phyloP scores from a whole-genome alignment of 805 yeast species.

The Hyphopichia homilentoma region DNA sequence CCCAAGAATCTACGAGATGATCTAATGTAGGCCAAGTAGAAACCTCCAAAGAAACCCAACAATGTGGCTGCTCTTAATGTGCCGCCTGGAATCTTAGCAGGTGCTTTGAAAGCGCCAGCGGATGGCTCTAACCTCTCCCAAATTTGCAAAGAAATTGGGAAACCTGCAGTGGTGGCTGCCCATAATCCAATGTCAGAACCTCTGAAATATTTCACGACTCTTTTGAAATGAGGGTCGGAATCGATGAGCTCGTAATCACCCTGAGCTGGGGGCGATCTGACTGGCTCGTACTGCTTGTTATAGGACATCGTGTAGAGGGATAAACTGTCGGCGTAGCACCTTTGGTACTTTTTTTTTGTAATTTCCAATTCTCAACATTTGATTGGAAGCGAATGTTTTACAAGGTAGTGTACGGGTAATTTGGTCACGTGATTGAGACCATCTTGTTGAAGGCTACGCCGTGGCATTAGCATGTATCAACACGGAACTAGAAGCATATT shows the following conservation, averaged over 20 bases:
- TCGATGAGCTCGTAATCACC: conserved; percentile 57
- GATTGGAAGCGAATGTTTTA: too few species aligned
- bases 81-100: conserved; percentile 51
- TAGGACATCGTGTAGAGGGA: conserved; percentile 30
- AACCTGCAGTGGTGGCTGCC: conserved; percentile 40
- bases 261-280: conserved; percentile 34
- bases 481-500: too few species aligned
- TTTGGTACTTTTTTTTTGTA: conserved; percentile 1
- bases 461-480: too few species aligned
- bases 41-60: conserved; percentile 71
- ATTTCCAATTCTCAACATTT: conserved; percentile 26
- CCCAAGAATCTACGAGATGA: conserved; percentile 78
- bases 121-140: conserved; percentile 44
- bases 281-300: conserved; percentile 35
- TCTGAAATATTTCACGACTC: conserved; percentile 73
- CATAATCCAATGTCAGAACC: conserved; percentile 56
- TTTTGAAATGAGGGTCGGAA: conserved; percentile 69
- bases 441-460: too few species aligned
- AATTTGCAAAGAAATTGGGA: conserved; percentile 37
- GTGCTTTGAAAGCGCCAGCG: conserved; percentile 39
- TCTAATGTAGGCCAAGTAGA: conserved; percentile 62
- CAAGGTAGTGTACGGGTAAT: too few species aligned
- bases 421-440: too few species aligned
- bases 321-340: too few species aligned
- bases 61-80: conserved; percentile 56